A percentile compares a stretch with the other conserved stretches of the same genome.
phyloP scores from a whole-genome alignment of 441 rosid species.

The Pelargonium cotyledonis region DNA sequence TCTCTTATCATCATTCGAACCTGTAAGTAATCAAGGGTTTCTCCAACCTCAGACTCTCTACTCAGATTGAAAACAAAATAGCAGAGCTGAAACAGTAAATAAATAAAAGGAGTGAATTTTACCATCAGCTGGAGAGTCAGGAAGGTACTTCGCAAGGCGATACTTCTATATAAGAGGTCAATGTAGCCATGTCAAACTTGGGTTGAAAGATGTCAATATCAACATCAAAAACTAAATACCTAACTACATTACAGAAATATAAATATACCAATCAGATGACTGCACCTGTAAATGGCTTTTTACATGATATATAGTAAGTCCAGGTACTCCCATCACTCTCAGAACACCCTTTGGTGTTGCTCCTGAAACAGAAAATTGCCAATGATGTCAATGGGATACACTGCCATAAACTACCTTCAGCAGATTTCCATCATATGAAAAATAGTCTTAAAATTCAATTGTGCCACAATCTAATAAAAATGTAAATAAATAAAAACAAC shows the following conservation, averaged over 20 bases:
- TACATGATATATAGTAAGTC: constrained; percentile 27
- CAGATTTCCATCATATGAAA: neutral
- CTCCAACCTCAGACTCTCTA: constrained; percentile 1
- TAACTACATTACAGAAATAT: neutral
- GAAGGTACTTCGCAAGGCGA: constrained; percentile 27
- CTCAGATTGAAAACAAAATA: neutral
- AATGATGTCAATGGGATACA: neutral
- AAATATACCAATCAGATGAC: neutral
- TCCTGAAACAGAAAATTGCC: constrained; percentile 15
- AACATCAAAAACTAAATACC: neutral
- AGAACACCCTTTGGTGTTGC: constrained; percentile 30
- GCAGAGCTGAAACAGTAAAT: neutral
- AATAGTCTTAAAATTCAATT: neutral
- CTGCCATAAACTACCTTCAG: neutral
- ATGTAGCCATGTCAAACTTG: neutral
- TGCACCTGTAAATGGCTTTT: constrained; percentile 29
- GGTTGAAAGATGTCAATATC: neutral
- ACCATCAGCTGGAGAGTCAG: constrained; percentile 26
- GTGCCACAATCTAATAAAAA: neutral
- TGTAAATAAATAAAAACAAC: too few species aligned
- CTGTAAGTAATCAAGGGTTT: constrained; percentile 4
- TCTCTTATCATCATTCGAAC: constrained; percentile 12
- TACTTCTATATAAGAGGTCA: constrained; percentile 18
- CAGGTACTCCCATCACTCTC: constrained; percentile 23
- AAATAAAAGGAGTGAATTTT: constrained; percentile 2